These are phyloP conservation scores for Plenodomus biglobosus DNA, from an alignment of 2,329 filamentous ascomycete genomes.

Conservation along the genomic window DNA sequence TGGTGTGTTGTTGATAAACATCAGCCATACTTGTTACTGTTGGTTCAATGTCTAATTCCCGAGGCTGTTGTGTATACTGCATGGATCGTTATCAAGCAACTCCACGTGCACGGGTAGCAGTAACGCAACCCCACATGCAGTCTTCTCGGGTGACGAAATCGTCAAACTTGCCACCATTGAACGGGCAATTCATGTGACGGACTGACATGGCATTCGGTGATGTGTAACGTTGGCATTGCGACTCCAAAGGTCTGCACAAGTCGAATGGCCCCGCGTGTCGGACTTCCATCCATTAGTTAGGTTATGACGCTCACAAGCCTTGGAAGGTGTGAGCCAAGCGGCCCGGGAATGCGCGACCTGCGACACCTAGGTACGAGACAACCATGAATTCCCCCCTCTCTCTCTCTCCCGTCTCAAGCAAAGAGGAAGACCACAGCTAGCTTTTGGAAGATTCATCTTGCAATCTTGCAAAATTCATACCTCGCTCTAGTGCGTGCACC, in stretches of 20 bases:
- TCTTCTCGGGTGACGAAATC: constrained; percentile 1
- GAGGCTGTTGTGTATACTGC: background rate
- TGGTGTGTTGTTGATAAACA: constrained; percentile 1
- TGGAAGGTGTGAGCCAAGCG: constrained; percentile 14
- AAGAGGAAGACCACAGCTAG: background rate
- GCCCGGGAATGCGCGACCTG: constrained; percentile 16
- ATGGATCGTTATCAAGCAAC: background rate
- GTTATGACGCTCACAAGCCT: no score
- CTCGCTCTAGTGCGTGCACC: background rate
- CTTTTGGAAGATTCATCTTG: background rate
- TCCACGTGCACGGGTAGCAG: background rate
- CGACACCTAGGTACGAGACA: constrained; percentile 6
- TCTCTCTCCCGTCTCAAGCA: background rate
- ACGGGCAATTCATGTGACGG: background rate
- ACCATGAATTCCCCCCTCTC: constrained; percentile 8
- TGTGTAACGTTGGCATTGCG: no score
- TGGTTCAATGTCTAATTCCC: constrained; percentile 8
- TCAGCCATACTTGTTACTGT: background rate
- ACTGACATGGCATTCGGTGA: no score
- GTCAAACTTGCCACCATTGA: background rate
- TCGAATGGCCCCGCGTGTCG: constrained; percentile 3
- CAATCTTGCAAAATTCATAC: background rate
- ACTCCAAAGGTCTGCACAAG: no score
- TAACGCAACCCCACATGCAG: background rate
- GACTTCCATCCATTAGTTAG: background rate